These are phyloP conservation scores for Salix caprea DNA, from an alignment of 345 rosid species.

Conservation along the genomic window DNA sequence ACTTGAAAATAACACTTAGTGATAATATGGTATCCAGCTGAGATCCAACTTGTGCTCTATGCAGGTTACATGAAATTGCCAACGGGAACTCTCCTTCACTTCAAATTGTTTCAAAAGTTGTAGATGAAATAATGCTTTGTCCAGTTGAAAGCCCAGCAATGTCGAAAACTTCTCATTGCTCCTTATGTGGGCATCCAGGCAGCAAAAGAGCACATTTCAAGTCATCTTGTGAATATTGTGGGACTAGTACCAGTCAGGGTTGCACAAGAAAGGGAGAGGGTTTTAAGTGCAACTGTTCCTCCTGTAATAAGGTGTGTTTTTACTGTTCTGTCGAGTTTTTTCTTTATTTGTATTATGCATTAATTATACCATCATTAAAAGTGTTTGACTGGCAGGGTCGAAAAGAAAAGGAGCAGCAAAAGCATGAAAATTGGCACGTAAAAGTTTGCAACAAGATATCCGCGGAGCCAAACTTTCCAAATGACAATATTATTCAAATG, in stretches of 20 bases:
- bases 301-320: conserved; percentile 48
- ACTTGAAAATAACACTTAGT: conserved; percentile 1
- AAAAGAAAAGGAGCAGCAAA: conserved; percentile 54
- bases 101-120: conserved; percentile 28
- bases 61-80: conserved; percentile 61
- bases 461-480: conserved; percentile 55
- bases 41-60: conserved; percentile 13
- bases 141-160: conserved; percentile 32
- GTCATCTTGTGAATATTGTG: conserved; percentile 62
- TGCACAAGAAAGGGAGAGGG: conserved; percentile 57
- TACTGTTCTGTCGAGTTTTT: neutral
- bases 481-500: conserved; percentile 56
- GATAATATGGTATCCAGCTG: conserved; percentile 8
- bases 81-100: conserved; percentile 30
- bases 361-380: neutral
- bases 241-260: conserved; percentile 30
- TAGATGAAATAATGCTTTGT: conserved; percentile 22
- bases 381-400: conserved; percentile 36
- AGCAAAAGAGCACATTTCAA: conserved; percentile 59
- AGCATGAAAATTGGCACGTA: conserved; percentile 54
- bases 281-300: conserved; percentile 63
- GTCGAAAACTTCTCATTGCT: conserved; percentile 62
- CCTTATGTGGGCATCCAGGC: conserved; percentile 90
- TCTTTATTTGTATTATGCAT: neutral
- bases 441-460: conserved; percentile 72